Percentiles rank a stretch among this genome's conserved stretches.
These are phyloP conservation scores for Beauveria sp. DNA, from an alignment of 2,329 filamentous ascomycete genomes.

Conservation along the genomic window DNA sequence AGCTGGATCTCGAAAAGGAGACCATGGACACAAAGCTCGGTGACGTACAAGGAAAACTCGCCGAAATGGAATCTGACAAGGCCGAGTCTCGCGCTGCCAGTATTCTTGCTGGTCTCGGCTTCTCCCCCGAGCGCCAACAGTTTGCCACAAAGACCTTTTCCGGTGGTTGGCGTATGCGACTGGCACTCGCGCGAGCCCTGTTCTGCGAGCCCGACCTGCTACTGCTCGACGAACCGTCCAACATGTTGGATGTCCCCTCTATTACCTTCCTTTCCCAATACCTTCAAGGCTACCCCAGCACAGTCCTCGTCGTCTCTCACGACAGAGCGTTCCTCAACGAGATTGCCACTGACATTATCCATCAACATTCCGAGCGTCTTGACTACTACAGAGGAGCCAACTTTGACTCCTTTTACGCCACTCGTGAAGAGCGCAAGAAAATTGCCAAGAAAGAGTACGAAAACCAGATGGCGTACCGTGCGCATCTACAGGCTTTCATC, in stretches of 20 bases:
- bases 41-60: slow-evolving; percentile 83
- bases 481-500: slow-evolving; percentile 95
- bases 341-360: slow-evolving; percentile 97
- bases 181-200: slow-evolving; percentile 86
- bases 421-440: slow-evolving; percentile 94
- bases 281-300: slow-evolving; percentile 88
- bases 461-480: slow-evolving; percentile 90
- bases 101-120: slow-evolving; percentile 93
- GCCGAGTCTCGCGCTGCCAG: slow-evolving; percentile 91
- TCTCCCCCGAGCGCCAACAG: slow-evolving; percentile 87
- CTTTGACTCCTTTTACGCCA: slow-evolving; percentile 95
- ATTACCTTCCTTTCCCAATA: slow-evolving; percentile 98
- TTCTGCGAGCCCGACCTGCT: slow-evolving; percentile 97
- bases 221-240: slow-evolving; percentile 96
- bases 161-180: slow-evolving; percentile 98
- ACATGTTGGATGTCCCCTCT: slow-evolving; percentile 99
- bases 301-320: slow-evolving; percentile 93
- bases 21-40: slow-evolving; percentile 83
- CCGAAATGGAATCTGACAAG: slow-evolving; percentile 99
- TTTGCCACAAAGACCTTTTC: slow-evolving; percentile 96
- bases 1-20: slow-evolving; percentile 79
- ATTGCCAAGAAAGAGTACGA: slow-evolving; percentile 95
- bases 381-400: slow-evolving; percentile 99
- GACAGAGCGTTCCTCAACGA: slow-evolving; percentile 98
- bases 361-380: slow-evolving; percentile 92